Base-by-base conservation (phyloP, 176 grass and related monocot genomes). In the Metroxylon sagu region DNA sequence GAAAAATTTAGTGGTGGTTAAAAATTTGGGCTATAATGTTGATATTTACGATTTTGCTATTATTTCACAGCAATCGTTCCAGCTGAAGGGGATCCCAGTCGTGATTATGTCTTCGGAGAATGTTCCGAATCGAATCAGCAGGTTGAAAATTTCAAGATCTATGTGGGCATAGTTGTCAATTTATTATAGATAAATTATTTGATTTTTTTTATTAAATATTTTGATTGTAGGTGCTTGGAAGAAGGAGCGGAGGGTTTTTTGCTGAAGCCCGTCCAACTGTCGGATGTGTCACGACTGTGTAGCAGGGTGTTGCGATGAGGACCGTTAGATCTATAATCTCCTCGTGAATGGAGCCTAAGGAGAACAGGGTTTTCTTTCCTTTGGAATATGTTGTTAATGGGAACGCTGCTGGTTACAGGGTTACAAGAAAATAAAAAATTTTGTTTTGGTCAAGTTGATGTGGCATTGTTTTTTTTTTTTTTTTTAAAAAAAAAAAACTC, bases 21-120 rank as follows among this genome's bases (percentile, higher is more conserved):
- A 2, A 52, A 0, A 4, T 39, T 10, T 0, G 0, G 16, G n/a
- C 8, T 27, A 16, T 25, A 27, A 3, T 6, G 52, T 53, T 4
- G 6, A 0, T 6, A 5, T 57, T 43, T 12, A 43, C 35, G 4
- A 25, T 31, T 58, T 48, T 23, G 6, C 16, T 35, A n/a, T 21
- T 0, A 19, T 14, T 18, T 18, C 76, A 16, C 65, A 97, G 93
- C 87, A 80, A 65, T 97, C 93, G 5, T 88, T 81, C n/a, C 74
- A 66, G 56, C 62, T 97, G 26, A 72, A 55, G 72, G 66, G 68
- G 70, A 97, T 97, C 54, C 93, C 93, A 0, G 93, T 97, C 21
- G 87, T 92, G 43, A 97, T 97, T 60, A 92, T 97, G 93, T 97
- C 93, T 14, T 97, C 93, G 1, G 93, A 97, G 81, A 91, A 97